phyloP scores from a whole-genome alignment of 441 rosid genomes.

The Corymbia citriodora region DNA sequence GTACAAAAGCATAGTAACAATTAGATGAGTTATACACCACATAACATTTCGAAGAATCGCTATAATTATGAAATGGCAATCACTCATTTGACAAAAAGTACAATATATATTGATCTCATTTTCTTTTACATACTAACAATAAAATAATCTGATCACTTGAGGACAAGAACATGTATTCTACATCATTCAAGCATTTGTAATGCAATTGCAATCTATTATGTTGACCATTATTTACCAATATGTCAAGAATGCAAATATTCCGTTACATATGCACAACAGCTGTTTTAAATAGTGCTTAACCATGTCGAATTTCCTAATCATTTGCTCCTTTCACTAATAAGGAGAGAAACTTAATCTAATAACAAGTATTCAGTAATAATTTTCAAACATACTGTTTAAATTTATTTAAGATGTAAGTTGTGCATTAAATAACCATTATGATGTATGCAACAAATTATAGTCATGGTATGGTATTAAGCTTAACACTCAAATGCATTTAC shows the following conservation, averaged over 20 bases:
- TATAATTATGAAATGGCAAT: not conserved
- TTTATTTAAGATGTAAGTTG: not conserved
- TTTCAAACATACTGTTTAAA: not conserved
- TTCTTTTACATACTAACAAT: not conserved
- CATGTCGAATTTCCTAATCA: not conserved
- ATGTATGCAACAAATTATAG: not conserved
- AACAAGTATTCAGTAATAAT: not conserved
- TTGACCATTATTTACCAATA: not conserved
- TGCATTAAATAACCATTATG: not conserved
- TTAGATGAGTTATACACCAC: no score
- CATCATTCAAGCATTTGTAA: not conserved
- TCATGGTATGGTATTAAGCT: not conserved
- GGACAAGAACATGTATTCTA: not conserved
- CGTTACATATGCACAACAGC: not conserved
- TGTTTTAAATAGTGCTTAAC: fast-evolving
- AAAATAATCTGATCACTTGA: no score
- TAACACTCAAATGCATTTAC: not conserved
- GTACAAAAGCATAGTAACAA: no score
- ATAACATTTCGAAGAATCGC: no score
- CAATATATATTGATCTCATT: not conserved
- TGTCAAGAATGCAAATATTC: not conserved
- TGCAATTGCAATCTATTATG: no score
- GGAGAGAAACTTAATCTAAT: not conserved
- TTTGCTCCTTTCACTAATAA: not conserved
- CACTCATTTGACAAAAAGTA: not conserved